phyloP scores from a whole-genome alignment of 2,329 filamentous ascomycete species.

The Penicillium sp. region DNA sequence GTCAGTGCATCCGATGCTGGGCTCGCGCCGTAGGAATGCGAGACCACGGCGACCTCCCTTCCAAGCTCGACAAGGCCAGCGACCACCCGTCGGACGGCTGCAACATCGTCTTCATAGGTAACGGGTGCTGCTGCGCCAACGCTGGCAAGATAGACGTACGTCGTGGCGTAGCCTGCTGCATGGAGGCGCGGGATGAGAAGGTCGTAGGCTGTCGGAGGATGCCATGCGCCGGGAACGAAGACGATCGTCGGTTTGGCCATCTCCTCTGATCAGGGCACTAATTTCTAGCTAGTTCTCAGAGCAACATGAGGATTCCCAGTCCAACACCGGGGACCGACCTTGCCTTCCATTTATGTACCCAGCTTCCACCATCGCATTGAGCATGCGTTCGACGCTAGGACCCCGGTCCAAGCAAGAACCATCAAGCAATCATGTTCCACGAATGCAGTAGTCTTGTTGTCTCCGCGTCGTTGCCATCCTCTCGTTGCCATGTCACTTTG shows the following conservation, averaged over 20 bases:
- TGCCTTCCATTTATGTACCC: no score
- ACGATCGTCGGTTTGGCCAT: conserved; percentile 8
- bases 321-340: no score
- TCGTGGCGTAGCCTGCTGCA: not conserved
- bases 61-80: not conserved
- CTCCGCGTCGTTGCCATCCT: no score
- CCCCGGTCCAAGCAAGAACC: no score
- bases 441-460: no score
- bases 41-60: not conserved
- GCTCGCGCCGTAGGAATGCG: not conserved
- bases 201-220: not conserved
- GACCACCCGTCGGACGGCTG: not conserved
- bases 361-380: no score
- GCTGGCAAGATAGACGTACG: not conserved
- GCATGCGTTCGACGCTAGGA: no score
- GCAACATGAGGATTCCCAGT: no score
- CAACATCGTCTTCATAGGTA: not conserved
- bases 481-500: no score
- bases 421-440: no score
- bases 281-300: no score
- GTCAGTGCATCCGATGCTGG: not conserved
- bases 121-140: not conserved
- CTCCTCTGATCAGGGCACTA: no score
- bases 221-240: conserved; percentile 15
- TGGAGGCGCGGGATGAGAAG: not conserved